Conservation (phyloP, 2,329 filamentous ascomycete species). For the Sporothrix dimorphospora region DNA sequence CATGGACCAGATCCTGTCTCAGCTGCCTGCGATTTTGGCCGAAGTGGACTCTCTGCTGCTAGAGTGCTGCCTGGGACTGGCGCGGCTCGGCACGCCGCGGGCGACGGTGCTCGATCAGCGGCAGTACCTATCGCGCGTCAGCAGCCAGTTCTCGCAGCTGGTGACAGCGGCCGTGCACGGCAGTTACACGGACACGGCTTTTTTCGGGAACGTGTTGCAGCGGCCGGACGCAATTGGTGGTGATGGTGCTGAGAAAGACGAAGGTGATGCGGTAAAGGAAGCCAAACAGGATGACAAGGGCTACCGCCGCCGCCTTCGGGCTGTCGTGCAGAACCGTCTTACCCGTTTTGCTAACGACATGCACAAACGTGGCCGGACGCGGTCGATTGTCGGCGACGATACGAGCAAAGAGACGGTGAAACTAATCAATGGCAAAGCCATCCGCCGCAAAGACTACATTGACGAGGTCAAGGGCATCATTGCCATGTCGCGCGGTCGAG, state of each 20-base stretch:
- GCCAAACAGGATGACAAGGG: constrained; percentile 35
- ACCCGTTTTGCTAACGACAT: constrained; percentile 52
- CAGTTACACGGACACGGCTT: constrained; percentile 35
- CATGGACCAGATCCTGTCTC: constrained; percentile 48
- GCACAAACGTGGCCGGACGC: constrained; percentile 46
- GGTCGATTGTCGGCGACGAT: constrained; percentile 39
- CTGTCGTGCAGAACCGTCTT: constrained; percentile 56
- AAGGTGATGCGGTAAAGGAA: constrained; percentile 28
- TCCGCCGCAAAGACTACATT: constrained; percentile 35
- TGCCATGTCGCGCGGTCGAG: constrained; percentile 39
- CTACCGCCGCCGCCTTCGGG: constrained; percentile 53
- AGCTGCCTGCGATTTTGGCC: constrained; percentile 50
- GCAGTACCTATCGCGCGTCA: constrained; percentile 39
- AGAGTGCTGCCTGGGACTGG: constrained; percentile 38
- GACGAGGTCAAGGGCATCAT: constrained; percentile 38
- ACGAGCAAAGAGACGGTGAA: background rate
- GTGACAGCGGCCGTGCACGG: constrained; percentile 39
- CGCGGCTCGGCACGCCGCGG: constrained; percentile 41
- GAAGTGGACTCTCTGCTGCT: constrained; percentile 47
- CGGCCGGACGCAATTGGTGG: background rate
- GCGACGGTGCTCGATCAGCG: constrained; percentile 34
- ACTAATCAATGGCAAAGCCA: background rate
- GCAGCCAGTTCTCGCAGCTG: constrained; percentile 36
- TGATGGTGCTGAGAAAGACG: background rate
- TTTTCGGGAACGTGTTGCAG: constrained; percentile 31